phyloP scores from a whole-genome alignment of 192 early-diverging fungal genomes.

The Podila epigama region DNA sequence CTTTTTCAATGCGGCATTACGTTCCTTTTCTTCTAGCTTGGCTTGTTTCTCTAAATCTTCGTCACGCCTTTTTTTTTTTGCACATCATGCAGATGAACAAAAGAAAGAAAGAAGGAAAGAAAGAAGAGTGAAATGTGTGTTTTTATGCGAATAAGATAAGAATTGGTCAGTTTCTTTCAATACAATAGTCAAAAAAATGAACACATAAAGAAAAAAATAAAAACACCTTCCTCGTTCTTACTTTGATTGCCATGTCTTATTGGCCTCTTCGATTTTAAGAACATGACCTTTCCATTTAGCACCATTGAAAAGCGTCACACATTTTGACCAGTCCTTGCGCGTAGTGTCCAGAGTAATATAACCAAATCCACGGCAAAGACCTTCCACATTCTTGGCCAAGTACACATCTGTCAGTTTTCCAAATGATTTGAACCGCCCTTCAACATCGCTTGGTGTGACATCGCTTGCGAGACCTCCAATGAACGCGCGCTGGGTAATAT shows the following conservation, averaged over 20 bases:
- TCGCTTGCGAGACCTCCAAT: slow-evolving; percentile 75
- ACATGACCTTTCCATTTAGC: slow-evolving; percentile 87
- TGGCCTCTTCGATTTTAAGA: slow-evolving; percentile 82
- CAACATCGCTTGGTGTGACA: slow-evolving; percentile 62
- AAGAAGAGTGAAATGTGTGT: background rate
- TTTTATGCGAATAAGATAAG: too few species aligned
- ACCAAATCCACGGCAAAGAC: slow-evolving; percentile 73
- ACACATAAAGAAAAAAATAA: background rate
- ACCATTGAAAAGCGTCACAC: slow-evolving; percentile 74
- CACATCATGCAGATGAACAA: too few species aligned
- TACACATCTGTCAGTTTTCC: slow-evolving; percentile 64
- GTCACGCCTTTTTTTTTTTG: too few species aligned
- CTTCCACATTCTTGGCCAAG: slow-evolving; percentile 56
- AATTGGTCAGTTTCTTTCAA: slow-evolving; percentile 13
- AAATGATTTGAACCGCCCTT: slow-evolving; percentile 76
- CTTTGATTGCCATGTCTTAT: slow-evolving; percentile 69
- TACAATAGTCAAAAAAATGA: background rate
- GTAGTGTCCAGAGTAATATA: slow-evolving; percentile 76
- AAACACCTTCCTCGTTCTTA: slow-evolving; percentile 4
- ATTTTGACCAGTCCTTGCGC: slow-evolving; percentile 69
- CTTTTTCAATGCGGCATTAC: slow-evolving; percentile 53
- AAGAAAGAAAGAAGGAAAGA: background rate
- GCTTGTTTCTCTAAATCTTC: slow-evolving; percentile 54
- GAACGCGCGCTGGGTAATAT: slow-evolving; percentile 67
- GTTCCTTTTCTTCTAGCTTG: slow-evolving; percentile 48